Evolutionary conservation across 2,329 filamentous ascomycete species (phyloP).

Genomic region (Penicillium griseofulvum): DNA sequence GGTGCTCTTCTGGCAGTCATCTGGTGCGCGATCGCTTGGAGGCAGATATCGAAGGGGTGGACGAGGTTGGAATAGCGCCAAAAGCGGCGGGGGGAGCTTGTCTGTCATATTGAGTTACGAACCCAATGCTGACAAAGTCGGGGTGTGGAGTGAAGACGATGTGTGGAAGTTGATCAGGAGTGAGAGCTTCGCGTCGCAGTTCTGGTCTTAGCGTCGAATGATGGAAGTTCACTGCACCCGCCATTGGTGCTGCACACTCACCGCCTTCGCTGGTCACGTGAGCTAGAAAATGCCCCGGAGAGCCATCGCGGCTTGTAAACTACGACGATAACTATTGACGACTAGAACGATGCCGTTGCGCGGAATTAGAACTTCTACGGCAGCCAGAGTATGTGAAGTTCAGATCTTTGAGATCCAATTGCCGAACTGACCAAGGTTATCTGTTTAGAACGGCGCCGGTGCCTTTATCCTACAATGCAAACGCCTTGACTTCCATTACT

Average conservation of each 20-base stretch:
- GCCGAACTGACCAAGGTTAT: constrained; percentile 6
- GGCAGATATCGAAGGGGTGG: constrained; percentile 87
- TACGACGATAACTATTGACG: constrained; percentile 4
- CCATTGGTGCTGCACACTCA: constrained; percentile 1
- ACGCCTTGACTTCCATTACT: constrained; percentile 93
- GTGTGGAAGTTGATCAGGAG: constrained; percentile 22
- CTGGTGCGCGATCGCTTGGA: constrained; percentile 76
- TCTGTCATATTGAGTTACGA: constrained; percentile 71
- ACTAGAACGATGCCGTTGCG: constrained; percentile 43
- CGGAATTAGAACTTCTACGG: constrained; percentile 53
- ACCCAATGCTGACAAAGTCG: constrained; percentile 16
- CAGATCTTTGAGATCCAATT: not conserved
- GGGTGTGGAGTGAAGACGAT: constrained; percentile 10
- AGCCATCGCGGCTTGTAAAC: constrained; percentile 11
- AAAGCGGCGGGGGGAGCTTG: constrained; percentile 86
- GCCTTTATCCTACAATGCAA: constrained; percentile 98
- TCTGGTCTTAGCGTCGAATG: constrained; percentile 14
- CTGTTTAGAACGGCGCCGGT: constrained; percentile 81
- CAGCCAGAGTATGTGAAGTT: constrained; percentile 52
- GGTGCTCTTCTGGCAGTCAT: constrained; percentile 71
- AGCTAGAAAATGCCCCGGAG: constrained; percentile 28
- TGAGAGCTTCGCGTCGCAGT: constrained; percentile 17
- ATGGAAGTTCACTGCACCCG: constrained; percentile 12
- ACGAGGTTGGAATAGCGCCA: constrained; percentile 91
- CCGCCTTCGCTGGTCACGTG: constrained; percentile 6